Conservation (phyloP, 1,139 yeast genomes). For the Schwanniomyces etchellsii region DNA sequence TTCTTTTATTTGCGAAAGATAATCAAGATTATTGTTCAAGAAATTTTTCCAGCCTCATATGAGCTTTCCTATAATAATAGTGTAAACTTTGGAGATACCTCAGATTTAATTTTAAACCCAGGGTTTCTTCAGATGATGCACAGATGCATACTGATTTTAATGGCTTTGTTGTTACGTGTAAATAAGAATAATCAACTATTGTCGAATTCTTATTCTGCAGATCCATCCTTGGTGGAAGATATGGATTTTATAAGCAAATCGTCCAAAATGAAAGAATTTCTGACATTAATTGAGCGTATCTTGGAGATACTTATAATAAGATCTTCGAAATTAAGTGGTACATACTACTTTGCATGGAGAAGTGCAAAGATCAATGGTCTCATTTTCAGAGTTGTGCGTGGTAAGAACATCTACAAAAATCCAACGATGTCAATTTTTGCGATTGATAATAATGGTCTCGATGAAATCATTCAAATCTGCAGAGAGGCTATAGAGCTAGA, state of each 20-base stretch:
- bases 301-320: constrained; percentile 18
- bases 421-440: neutral
- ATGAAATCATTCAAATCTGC: neutral
- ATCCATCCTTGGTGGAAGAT: too few relatives aligned
- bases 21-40: constrained; percentile 16
- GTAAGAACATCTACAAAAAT: constrained; percentile 17
- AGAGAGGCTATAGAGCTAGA: neutral
- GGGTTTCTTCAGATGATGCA: constrained; percentile 24
- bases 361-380: constrained; percentile 30
- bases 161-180: constrained; percentile 15
- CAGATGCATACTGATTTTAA: constrained; percentile 21
- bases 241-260: too few relatives aligned
- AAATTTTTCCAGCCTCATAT: constrained; percentile 24
- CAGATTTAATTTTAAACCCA: constrained; percentile 35
- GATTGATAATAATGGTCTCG: constrained; percentile 1
- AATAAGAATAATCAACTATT: neutral
- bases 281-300: constrained; percentile 15
- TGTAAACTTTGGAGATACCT: constrained; percentile 26
- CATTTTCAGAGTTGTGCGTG: constrained; percentile 16
- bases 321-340: constrained; percentile 23
- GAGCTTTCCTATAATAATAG: constrained; percentile 23
- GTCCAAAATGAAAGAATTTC: constrained; percentile 13
- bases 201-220: too few relatives aligned
- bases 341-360: constrained; percentile 44
- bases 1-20: constrained; percentile 28